These are phyloP conservation scores for Neoscytalidium dimidiatum DNA, from an alignment of 2,329 filamentous ascomycete genomes.

Conservation along the genomic window DNA sequence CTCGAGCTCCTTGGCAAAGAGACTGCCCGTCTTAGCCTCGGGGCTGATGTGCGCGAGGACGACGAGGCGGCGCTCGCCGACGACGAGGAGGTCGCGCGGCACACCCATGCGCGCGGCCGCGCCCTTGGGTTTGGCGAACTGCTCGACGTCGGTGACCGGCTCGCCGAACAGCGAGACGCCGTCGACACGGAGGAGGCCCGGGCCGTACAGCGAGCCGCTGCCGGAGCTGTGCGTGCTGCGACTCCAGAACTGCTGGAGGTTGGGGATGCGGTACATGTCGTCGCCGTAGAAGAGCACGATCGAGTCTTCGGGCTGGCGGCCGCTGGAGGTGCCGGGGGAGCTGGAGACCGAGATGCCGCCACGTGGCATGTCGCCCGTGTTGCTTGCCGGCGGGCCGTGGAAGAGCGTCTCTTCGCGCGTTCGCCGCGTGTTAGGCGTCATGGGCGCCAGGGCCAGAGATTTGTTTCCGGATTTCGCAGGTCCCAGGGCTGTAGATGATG, in stretches of 20 bases:
- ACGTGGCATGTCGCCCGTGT: conserved; percentile 29
- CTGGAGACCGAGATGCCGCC: conserved; percentile 47
- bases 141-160: conserved; percentile 44
- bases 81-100: conserved; percentile 46
- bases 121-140: conserved; percentile 41
- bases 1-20: conserved; percentile 34
- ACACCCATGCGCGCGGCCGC: conserved; percentile 46
- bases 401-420: conserved; percentile 49
- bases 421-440: conserved; percentile 54
- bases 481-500: not conserved
- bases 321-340: conserved; percentile 28
- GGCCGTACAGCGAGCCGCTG: conserved; percentile 42
- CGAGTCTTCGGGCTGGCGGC: conserved; percentile 44
- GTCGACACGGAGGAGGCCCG: conserved; percentile 43
- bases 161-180: conserved; percentile 45
- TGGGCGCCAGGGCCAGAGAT: conserved; percentile 45
- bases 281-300: conserved; percentile 49
- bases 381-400: conserved; percentile 37
- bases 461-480: conserved; percentile 32
- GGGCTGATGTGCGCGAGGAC: conserved; percentile 38
- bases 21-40: conserved; percentile 31
- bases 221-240: conserved; percentile 34
- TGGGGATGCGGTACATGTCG: conserved; percentile 48
- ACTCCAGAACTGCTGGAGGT: conserved; percentile 47
- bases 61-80: conserved; percentile 47